phyloP scores from a whole-genome alignment of 2,329 filamentous ascomycete species.

The Aspergillus fumigatus region DNA sequence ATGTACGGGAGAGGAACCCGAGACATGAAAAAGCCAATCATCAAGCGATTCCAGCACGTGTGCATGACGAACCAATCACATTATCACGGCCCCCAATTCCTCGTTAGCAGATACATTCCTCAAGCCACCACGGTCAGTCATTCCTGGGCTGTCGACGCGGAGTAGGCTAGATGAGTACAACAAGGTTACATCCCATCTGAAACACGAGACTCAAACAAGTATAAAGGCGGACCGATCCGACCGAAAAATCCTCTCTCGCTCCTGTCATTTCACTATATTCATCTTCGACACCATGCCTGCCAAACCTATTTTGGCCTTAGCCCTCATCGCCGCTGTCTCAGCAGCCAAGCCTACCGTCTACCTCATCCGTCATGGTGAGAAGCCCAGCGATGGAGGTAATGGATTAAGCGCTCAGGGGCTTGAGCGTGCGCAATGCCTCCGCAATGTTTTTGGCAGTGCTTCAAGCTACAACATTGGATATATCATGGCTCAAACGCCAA shows the following conservation, averaged over 20 bases:
- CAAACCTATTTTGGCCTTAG: conserved; percentile 2
- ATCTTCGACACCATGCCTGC: conserved; percentile 2
- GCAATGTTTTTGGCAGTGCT: conserved; percentile 50
- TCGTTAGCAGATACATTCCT: neutral
- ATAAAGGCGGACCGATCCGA: neutral
- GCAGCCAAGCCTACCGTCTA: conserved; percentile 50
- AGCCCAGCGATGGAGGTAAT: conserved; percentile 46
- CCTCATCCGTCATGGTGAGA: conserved; percentile 62
- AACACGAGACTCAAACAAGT: neutral
- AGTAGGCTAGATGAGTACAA: neutral
- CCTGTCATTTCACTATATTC: neutral
- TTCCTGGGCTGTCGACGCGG: neutral
- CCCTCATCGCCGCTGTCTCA: conserved; percentile 13
- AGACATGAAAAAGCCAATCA: neutral
- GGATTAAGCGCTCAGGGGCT: conserved; percentile 51
- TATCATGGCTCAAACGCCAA: conserved; percentile 55
- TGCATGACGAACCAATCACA: neutral
- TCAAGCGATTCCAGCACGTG: neutral
- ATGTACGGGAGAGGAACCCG: neutral
- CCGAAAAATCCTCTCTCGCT: neutral
- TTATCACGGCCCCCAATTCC: neutral
- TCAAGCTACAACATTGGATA: conserved; percentile 54
- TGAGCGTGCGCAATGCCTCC: conserved; percentile 56
- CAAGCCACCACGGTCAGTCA: neutral
- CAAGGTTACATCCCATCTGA: neutral